A percentile compares a stretch with the other conserved stretches of the same genome.
Evolutionary conservation across 352 stramenopile species (phyloP).

Genomic region (Phytopythium ostracodes): DNA sequence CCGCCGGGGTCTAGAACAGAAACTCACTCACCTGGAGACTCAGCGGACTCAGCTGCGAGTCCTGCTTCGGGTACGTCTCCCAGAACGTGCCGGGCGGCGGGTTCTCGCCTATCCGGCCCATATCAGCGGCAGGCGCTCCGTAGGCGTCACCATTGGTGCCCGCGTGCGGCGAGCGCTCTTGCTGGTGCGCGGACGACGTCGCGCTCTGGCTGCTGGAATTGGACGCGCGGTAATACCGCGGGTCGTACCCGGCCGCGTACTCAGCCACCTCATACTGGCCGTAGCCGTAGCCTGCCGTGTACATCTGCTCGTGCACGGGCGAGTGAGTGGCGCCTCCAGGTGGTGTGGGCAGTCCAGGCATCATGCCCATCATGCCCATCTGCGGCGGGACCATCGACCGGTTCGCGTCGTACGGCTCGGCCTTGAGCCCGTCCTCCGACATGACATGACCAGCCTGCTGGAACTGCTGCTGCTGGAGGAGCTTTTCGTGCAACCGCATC

Average conservation of each 20-base stretch:
- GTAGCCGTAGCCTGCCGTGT: conserved; percentile 20
- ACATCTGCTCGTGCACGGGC: conserved; percentile 25
- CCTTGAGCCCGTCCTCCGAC: conserved; percentile 34
- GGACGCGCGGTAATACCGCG: conserved; percentile 31
- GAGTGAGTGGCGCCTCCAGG: conserved; percentile 12
- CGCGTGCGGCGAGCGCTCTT: conserved; percentile 19
- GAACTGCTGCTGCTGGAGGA: conserved; percentile 63
- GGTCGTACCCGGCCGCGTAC: conserved; percentile 34
- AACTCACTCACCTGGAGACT: conserved; percentile 53
- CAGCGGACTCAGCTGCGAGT: conserved; percentile 38
- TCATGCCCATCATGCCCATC: conserved; percentile 10
- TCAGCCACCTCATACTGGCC: conserved; percentile 27
- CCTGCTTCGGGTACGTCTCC: conserved; percentile 35
- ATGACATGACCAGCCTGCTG: conserved; percentile 37
- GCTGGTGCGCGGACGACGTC: conserved; percentile 26
- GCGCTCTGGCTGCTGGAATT: conserved; percentile 14
- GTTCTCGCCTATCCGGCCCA: conserved; percentile 26
- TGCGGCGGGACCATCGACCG: conserved; percentile 20
- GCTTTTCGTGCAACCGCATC: conserved; percentile 59
- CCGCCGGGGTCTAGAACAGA: conserved; percentile 27
- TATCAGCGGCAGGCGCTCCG: conserved; percentile 8
- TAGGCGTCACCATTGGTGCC: conserved; percentile 8
- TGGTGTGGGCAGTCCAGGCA: conserved; percentile 2
- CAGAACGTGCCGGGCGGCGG: conserved; percentile 26
- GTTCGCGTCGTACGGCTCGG: conserved; percentile 27